Evolutionary conservation across 225 moss, liverwort and hornwort species (phyloP).

Genomic region (Climacium dendroides): DNA sequence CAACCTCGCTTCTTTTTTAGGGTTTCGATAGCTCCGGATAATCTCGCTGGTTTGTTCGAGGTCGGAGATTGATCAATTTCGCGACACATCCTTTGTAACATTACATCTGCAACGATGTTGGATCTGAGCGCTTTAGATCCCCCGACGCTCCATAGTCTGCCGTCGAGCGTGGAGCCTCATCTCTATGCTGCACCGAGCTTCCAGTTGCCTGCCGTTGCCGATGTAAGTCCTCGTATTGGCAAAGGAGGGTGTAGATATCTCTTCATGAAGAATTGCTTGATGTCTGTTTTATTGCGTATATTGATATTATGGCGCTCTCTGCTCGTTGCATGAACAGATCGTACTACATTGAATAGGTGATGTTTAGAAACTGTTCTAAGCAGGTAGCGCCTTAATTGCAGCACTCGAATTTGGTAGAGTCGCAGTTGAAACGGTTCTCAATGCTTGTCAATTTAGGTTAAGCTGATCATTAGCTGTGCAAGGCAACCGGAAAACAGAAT

Average conservation of each 20-base stretch:
- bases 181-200: conserved; percentile 28
- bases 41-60: not conserved
- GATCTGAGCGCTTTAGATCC: conserved; percentile 55
- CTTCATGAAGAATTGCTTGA: not conserved
- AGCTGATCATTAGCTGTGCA: not conserved
- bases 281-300: not conserved
- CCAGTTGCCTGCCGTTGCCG: conserved; percentile 50
- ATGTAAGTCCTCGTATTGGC: conserved; percentile 16
- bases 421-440: not conserved
- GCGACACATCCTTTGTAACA: not conserved
- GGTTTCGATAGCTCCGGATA: not conserved
- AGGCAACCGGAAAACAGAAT: not conserved
- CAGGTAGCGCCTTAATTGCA: not conserved
- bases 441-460: not conserved
- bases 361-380: not conserved
- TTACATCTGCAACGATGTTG: conserved; percentile 6
- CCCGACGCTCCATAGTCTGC: conserved; percentile 26
- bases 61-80: not conserved
- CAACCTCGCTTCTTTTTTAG: not conserved
- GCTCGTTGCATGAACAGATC: not conserved
- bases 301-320: not conserved
- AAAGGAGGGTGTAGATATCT: not conserved
- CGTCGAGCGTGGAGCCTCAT: conserved; percentile 4
- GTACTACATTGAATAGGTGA: not conserved
- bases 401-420: not conserved